phyloP scores from a whole-genome alignment of 371 early-diverging fungal genomes.

The Mortierella sp. region DNA sequence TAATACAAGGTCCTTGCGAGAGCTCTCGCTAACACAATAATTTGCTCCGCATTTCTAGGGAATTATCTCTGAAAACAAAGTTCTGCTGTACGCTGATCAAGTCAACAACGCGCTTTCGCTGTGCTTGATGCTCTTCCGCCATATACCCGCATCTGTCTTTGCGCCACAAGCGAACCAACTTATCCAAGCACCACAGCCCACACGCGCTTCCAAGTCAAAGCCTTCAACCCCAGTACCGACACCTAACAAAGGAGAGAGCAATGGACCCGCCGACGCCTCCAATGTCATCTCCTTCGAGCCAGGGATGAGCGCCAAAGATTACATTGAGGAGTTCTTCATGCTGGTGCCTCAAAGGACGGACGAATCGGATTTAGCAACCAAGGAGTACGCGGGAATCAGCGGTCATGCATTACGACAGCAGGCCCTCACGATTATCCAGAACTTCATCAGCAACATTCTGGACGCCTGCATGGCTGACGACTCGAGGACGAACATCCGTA shows the following conservation, averaged over 20 bases:
- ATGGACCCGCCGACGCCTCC: conserved; percentile 8
- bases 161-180: conserved; percentile 40
- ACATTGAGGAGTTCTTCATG: conserved; percentile 58
- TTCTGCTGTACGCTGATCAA: conserved; percentile 41
- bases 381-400: conserved; percentile 54
- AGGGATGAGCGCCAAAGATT: conserved; percentile 50
- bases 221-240: conserved; percentile 40
- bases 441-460: conserved; percentile 43
- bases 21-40: background rate
- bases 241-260: conserved; percentile 4
- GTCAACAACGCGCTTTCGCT: conserved; percentile 46
- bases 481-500: conserved; percentile 22
- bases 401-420: conserved; percentile 47
- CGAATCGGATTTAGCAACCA: conserved; percentile 26
- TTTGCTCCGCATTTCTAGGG: conserved; percentile 18
- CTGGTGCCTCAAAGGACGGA: conserved; percentile 27
- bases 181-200: conserved; percentile 25
- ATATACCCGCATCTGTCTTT: conserved; percentile 59
- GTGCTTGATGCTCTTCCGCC: conserved; percentile 55
- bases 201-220: conserved; percentile 52
- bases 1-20: background rate
- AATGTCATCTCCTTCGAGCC: conserved; percentile 38
- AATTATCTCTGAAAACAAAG: conserved; percentile 23
- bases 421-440: conserved; percentile 41
- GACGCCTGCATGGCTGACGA: conserved; percentile 32